Evolutionary conservation across 768 basidiomycete genomes (phyloP).

Genomic region (Boletus rufocinnamomeus): DNA sequence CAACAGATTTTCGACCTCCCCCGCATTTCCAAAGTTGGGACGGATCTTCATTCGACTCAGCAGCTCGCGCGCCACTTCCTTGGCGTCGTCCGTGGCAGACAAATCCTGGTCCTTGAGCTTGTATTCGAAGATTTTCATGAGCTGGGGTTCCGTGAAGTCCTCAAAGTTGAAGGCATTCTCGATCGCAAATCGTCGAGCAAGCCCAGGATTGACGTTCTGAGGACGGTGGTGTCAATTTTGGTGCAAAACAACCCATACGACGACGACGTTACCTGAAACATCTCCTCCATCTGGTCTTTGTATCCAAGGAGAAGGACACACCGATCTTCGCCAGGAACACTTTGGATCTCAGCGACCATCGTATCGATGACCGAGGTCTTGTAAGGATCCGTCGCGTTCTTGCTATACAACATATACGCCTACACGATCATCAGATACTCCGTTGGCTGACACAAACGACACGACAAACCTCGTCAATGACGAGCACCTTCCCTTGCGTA

Average conservation of each 20-base stretch:
- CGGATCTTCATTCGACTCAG: conserved; percentile 40
- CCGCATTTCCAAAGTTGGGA: conserved; percentile 68
- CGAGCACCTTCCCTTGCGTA: conserved; percentile 64
- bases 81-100: conserved; percentile 56
- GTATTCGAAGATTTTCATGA: conserved; percentile 51
- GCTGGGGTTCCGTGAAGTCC: conserved; percentile 58
- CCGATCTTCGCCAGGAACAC: conserved; percentile 66
- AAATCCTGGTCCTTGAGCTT: conserved; percentile 64
- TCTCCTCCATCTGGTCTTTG: conserved; percentile 64
- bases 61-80: conserved; percentile 54
- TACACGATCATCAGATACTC: conserved; percentile 26
- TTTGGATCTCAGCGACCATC: conserved; percentile 74
- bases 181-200: conserved; percentile 65
- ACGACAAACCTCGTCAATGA: conserved; percentile 63
- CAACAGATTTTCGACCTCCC: conserved; percentile 67
- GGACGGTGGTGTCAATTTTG: background rate
- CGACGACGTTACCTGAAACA: conserved; percentile 61
- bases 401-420: conserved; percentile 70
- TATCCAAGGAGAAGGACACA: conserved; percentile 70
- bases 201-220: conserved; percentile 72
- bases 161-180: conserved; percentile 70
- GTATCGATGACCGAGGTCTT: conserved; percentile 76
- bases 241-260: background rate
- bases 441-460: background rate
- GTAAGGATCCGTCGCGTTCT: conserved; percentile 45